Evolutionary conservation across 345 rosid genomes (phyloP).

Genomic region (Dovyalis caffra): DNA sequence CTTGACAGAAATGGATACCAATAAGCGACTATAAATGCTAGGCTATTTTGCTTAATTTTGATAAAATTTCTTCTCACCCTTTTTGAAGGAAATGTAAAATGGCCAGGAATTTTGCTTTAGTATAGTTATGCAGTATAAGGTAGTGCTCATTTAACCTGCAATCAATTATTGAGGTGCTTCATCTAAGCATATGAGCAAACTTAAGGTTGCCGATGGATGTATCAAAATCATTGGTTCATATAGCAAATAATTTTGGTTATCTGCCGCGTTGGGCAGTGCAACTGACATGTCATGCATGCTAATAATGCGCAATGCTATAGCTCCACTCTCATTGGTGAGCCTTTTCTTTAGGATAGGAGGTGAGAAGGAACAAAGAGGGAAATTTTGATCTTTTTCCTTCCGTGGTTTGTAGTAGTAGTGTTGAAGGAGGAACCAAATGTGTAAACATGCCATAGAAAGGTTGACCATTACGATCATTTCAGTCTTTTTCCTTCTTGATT

Average conservation of each 20-base stretch:
- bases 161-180: neutral
- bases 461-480: neutral
- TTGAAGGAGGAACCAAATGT: neutral
- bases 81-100: too few relatives aligned
- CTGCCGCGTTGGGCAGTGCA: neutral
- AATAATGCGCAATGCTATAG: neutral
- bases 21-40: neutral
- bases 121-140: neutral
- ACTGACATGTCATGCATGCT: neutral
- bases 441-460: neutral
- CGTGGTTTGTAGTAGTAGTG: neutral
- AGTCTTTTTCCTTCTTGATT: neutral
- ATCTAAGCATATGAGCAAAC: neutral
- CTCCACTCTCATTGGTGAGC: neutral
- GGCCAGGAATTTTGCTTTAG: neutral
- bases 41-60: neutral
- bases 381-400: neutral
- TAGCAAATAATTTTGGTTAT: too few relatives aligned
- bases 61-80: neutral
- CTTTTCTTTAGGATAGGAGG: neutral
- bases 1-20: neutral
- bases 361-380: neutral
- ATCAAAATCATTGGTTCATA: neutral
- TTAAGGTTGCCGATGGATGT: neutral
- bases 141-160: neutral